Base-by-base conservation (phyloP, 2,329 filamentous ascomycete genomes). In the Neophaeococcomyces mojaviensis region DNA sequence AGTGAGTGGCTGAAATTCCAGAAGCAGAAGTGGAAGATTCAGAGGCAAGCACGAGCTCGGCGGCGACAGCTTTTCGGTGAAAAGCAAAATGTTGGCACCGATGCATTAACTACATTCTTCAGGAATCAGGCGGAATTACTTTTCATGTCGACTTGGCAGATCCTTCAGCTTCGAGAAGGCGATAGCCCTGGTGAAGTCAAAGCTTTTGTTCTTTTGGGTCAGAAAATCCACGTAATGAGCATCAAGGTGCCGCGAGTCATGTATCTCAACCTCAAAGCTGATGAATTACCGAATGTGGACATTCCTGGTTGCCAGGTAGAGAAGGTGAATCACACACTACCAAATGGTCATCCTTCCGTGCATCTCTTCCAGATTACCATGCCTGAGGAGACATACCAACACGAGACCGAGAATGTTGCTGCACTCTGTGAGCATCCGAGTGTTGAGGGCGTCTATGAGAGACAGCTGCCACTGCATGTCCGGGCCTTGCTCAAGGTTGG, bases 21-120 rank as follows among this genome's bases (percentile, higher is more conserved):
- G 63, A 99, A 99, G 67, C 81, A 89, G 68, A 98, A 98, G 66
- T 99, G 92, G 92, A 96, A 90, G 69, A 84, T 97, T 31, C 92
- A 99, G 63, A 94, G 88, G 60, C 85, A 94, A 62, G 88, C 90
- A 28, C 81, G 92, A 18, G 76, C 83, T 49, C 82, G 90, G 35
- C 78, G 94, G 53, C 79, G 90, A 39, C 92, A 98, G 62, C 72
- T 98, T 1, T 98, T 98, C 58, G 92, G 92, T 49, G 90, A 98
- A 58, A 82, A 84, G 47, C 78, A 82, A 9, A 73, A 72, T 39
- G 70, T 77, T 56, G 69, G 74, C 12, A 72, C 73, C 2, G 79
- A 83, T 60, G 73, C 74, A 0, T 72, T 84, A 54, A 83, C 82
- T 46, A 76, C 75, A 33, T 79, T 84, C 60, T 96, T 98, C 74